Percentiles rank a stretch among this genome's conserved stretches.
phyloP scores from a whole-genome alignment of 208 protist species.

The Angomonas deanei region DNA sequence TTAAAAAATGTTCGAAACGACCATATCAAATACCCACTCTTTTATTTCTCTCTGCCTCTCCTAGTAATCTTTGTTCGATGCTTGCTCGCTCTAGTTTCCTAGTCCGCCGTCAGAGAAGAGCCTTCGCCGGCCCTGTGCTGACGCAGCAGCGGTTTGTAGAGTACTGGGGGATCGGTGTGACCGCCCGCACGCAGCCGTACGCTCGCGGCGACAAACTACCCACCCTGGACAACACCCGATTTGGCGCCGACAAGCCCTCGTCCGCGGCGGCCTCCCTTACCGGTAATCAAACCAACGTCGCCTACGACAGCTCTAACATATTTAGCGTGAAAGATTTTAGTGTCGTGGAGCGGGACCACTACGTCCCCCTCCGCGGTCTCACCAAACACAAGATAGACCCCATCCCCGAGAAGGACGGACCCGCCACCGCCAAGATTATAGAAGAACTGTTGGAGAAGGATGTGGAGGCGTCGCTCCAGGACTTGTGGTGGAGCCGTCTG shows the following conservation, averaged over 20 bases:
- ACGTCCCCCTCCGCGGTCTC: conserved; percentile 62
- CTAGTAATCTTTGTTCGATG: not conserved
- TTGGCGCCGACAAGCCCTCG: conserved; percentile 47
- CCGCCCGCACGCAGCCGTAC: conserved; percentile 76
- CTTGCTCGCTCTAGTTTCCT: not conserved
- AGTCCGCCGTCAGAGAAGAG: not conserved
- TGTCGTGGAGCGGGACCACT: conserved; percentile 64
- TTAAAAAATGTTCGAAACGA: too few species aligned
- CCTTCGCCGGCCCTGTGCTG: conserved; percentile 15
- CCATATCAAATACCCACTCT: too few species aligned
- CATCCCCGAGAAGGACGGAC: conserved; percentile 30
- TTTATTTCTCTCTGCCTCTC: conserved; percentile 8
- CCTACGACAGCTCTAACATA: conserved; percentile 75
- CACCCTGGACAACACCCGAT: conserved; percentile 60
- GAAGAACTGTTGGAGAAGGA: conserved; percentile 36
- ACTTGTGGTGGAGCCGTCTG: conserved; percentile 69
- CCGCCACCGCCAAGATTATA: conserved; percentile 39
- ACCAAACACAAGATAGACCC: conserved; percentile 56
- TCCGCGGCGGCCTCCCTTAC: conserved; percentile 57
- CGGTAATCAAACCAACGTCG: conserved; percentile 62
- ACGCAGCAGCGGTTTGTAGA: conserved; percentile 60
- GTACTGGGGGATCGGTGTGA: conserved; percentile 77
- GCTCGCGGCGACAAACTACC: conserved; percentile 83
- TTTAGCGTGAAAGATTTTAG: conserved; percentile 66
- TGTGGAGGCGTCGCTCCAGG: conserved; percentile 25